These are phyloP conservation scores for Neonectria magnoliae DNA, from an alignment of 2,329 filamentous ascomycete genomes.

Conservation along the genomic window DNA sequence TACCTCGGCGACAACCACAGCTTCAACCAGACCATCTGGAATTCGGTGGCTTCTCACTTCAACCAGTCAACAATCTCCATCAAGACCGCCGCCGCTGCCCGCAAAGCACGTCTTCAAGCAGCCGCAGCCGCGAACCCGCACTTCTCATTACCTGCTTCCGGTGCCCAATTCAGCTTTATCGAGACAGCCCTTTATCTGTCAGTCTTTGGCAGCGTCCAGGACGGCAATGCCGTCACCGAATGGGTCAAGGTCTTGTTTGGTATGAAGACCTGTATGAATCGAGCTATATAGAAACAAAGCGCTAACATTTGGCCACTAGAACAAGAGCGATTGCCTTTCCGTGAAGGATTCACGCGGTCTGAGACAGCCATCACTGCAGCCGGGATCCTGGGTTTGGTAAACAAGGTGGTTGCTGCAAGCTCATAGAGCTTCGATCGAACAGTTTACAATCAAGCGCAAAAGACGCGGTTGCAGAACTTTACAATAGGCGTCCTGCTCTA, in stretches of 20 bases:
- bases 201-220: conserved; percentile 27
- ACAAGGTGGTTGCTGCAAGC: conserved; percentile 27
- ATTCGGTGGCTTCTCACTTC: conserved; percentile 29
- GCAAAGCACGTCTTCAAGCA: conserved; percentile 31
- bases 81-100: conserved; percentile 29
- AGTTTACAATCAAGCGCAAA: background rate
- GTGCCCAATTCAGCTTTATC: conserved; percentile 29
- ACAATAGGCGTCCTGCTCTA: background rate
- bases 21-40: conserved; percentile 39
- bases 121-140: conserved; percentile 33
- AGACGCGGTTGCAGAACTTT: background rate
- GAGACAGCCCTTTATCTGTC: conserved; percentile 37
- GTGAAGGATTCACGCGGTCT: conserved; percentile 33
- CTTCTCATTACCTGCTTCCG: conserved; percentile 21
- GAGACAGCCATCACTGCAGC: conserved; percentile 28
- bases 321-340: conserved; percentile 33
- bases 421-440: background rate
- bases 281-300: accelerated
- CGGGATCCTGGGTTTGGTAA: conserved; percentile 29
- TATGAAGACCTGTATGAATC: background rate
- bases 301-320: conserved; percentile 21
- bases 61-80: conserved; percentile 36
- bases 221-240: conserved; percentile 33
- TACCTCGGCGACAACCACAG: conserved; percentile 38
- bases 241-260: conserved; percentile 39